Percentiles rank a stretch among this genome's conserved stretches.
Evolutionary conservation across 257 asterid genomes (phyloP).

Genomic region (Haberlea rhodopensis): DNA sequence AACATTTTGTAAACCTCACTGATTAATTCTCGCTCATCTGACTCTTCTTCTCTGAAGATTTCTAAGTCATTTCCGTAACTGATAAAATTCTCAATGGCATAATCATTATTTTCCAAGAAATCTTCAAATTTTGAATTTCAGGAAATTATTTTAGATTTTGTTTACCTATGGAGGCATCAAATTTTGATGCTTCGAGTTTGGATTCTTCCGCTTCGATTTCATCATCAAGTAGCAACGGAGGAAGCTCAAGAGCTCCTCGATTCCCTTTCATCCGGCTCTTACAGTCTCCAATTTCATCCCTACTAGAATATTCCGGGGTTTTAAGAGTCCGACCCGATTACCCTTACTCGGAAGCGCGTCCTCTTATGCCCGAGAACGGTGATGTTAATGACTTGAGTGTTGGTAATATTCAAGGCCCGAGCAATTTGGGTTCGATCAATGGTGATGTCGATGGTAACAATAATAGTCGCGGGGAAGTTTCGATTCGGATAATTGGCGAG

Average conservation of each 20-base stretch:
- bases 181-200: background rate
- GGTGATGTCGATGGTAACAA: slow-evolving; percentile 5
- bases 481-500: slow-evolving; percentile 61
- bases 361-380: slow-evolving; percentile 23
- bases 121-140: background rate
- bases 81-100: background rate
- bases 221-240: slow-evolving; percentile 25
- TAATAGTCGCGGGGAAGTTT: slow-evolving; percentile 48
- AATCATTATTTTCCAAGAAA: background rate
- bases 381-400: background rate
- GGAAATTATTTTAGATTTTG: too few species aligned
- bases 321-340: slow-evolving; percentile 45
- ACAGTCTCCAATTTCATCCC: slow-evolving; percentile 50
- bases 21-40: background rate
- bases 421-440: slow-evolving; percentile 19
- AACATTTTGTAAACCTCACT: background rate
- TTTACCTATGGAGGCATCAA: background rate
- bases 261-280: slow-evolving; percentile 46
- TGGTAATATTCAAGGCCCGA: slow-evolving; percentile 21
- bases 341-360: slow-evolving; percentile 40
- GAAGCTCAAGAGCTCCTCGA: slow-evolving; percentile 33
- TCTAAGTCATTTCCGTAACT: background rate
- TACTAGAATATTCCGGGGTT: slow-evolving; percentile 61
- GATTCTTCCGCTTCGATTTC: slow-evolving; percentile 28
- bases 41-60: background rate